These are phyloP conservation scores for Penicillium arizonense DNA, from an alignment of 495 filamentous ascomycete species.

Conservation along the genomic window DNA sequence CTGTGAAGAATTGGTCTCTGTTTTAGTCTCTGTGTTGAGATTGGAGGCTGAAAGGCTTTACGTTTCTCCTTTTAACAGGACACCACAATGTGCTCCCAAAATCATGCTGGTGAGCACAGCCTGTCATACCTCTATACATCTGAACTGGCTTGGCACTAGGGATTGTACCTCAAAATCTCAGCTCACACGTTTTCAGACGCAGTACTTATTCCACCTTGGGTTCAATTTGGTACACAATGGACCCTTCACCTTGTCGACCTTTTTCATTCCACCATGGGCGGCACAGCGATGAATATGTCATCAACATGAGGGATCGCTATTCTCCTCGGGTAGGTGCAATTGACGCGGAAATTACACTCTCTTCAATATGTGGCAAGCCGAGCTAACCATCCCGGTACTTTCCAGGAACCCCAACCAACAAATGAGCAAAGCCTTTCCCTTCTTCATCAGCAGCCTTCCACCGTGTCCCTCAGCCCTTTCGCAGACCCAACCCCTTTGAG, in stretches of 20 bases:
- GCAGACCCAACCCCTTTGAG: background rate
- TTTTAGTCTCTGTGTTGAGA: too few relatives aligned
- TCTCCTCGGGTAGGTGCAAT: slow-evolving; percentile 1
- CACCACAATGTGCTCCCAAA: background rate
- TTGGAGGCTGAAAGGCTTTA: background rate
- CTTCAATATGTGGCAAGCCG: slow-evolving; percentile 5
- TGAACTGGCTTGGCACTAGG: slow-evolving; percentile 5
- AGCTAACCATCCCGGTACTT: background rate
- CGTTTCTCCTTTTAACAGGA: background rate
- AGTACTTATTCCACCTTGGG: background rate
- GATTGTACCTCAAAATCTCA: background rate
- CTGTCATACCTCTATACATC: slow-evolving; percentile 2
- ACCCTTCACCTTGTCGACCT: background rate
- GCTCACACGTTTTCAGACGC: background rate
- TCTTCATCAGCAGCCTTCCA: background rate
- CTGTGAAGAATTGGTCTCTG: too few relatives aligned
- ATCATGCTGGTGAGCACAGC: background rate
- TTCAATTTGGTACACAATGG: background rate
- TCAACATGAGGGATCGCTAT: background rate
- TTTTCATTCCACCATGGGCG: background rate
- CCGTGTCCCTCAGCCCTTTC: background rate
- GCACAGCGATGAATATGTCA: background rate
- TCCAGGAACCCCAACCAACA: background rate
- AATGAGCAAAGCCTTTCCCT: background rate
- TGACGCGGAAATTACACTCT: slow-evolving; percentile 2